A percentile compares a stretch with the other conserved stretches of the same genome.
These are phyloP conservation scores for Kluyveromyces aestuarii DNA, from an alignment of 805 yeast genomes.

Conservation along the genomic window DNA sequence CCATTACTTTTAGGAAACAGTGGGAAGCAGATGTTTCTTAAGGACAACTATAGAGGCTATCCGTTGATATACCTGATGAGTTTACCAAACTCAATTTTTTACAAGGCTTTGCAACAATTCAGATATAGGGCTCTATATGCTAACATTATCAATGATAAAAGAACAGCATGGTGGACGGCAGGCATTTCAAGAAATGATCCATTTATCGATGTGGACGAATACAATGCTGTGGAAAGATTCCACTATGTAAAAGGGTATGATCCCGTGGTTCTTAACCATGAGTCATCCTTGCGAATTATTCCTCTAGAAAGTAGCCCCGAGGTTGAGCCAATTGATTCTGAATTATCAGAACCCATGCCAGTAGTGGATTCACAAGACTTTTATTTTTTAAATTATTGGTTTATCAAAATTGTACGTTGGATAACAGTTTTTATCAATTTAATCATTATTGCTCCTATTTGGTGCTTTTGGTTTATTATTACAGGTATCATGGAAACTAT, in stretches of 20 bases:
- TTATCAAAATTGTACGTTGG: constrained; percentile 39
- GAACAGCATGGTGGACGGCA: constrained; percentile 79
- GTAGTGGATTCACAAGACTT: constrained; percentile 9
- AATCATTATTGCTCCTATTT: constrained; percentile 50
- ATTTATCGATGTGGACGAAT: constrained; percentile 34
- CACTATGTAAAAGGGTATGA: constrained; percentile 43
- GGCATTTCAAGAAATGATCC: constrained; percentile 60
- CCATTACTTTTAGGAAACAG: constrained; percentile 61
- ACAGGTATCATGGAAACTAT: constrained; percentile 32
- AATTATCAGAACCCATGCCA: background rate
- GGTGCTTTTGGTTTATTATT: constrained; percentile 49
- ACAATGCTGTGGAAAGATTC: constrained; percentile 38
- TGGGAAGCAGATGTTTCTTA: constrained; percentile 65
- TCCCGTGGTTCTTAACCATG: constrained; percentile 47
- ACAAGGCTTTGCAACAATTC: constrained; percentile 45
- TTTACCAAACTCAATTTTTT: constrained; percentile 49
- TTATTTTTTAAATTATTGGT: constrained; percentile 24
- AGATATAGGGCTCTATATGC: constrained; percentile 53
- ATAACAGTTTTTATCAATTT: constrained; percentile 36
- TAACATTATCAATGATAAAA: constrained; percentile 68
- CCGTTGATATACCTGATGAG: constrained; percentile 66
- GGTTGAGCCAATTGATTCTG: background rate
- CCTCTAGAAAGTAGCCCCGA: background rate
- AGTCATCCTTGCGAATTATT: background rate
- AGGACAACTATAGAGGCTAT: constrained; percentile 32